Evolutionary conservation across 1,284 basidiomycete genomes (phyloP).

Genomic region (Tilletia indica): DNA sequence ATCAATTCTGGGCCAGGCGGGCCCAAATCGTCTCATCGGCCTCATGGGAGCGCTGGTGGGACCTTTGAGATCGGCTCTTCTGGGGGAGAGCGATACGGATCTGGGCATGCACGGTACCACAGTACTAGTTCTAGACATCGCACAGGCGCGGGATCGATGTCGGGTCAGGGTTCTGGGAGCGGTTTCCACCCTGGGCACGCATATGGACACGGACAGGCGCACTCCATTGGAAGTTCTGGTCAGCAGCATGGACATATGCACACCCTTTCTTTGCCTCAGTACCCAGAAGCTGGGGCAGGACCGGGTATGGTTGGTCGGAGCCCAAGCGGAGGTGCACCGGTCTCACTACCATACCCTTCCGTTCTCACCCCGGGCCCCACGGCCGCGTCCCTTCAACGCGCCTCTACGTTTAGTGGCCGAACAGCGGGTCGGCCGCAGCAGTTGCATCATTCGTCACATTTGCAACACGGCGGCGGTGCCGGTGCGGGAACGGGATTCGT

Average conservation of each 20-base stretch:
- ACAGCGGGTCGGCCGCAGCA: background rate
- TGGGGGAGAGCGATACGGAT: conserved; percentile 3
- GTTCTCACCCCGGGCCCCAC: conserved; percentile 7
- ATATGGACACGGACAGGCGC: background rate
- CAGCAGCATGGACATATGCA: background rate
- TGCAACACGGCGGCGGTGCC: background rate
- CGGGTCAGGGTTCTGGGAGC: background rate
- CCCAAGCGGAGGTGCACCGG: background rate
- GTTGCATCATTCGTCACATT: background rate
- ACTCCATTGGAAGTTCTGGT: background rate
- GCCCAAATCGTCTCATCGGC: too few species aligned
- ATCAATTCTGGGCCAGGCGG: conserved; percentile 3
- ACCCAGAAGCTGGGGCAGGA: background rate
- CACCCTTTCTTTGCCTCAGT: conserved; percentile 11
- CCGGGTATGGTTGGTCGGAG: too few species aligned
- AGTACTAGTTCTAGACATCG: background rate
- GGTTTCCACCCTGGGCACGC: too few species aligned
- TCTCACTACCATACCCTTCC: background rate
- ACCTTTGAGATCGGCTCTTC: conserved; percentile 11
- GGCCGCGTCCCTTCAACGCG: background rate
- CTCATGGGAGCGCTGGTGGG: background rate
- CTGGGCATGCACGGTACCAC: background rate
- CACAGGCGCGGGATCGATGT: background rate
- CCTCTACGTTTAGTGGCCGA: conserved; percentile 6
- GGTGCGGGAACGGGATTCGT: conserved; percentile 13